A percentile compares a stretch with the other conserved stretches of the same genome.
Evolutionary conservation across 805 yeast genomes (phyloP).

Genomic region (Kazachstania kunashirensis): DNA sequence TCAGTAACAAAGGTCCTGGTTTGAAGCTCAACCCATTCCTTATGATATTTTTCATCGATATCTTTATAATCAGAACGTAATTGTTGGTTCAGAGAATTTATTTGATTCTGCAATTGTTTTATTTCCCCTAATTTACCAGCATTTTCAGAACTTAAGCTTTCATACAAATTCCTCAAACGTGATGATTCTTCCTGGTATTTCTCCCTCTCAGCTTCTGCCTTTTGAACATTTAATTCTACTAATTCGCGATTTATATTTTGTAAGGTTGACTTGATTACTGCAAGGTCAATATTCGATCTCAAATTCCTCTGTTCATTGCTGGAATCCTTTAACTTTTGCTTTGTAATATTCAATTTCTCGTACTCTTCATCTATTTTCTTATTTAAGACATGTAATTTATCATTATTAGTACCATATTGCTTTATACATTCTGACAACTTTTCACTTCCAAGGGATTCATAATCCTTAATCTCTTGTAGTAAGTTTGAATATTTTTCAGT

Average conservation of each 20-base stretch:
- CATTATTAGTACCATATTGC: slow-evolving; percentile 15
- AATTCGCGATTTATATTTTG: slow-evolving; percentile 33
- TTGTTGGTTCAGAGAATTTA: slow-evolving; percentile 45
- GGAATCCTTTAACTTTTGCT: slow-evolving; percentile 43
- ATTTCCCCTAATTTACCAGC: slow-evolving; percentile 81
- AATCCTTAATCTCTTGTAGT: slow-evolving; percentile 5
- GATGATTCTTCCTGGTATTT: slow-evolving; percentile 51
- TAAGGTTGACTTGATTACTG: slow-evolving; percentile 36
- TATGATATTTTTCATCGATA: slow-evolving; percentile 52
- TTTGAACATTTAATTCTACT: slow-evolving; percentile 37
- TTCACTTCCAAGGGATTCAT: slow-evolving; percentile 8
- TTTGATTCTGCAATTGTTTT: slow-evolving; percentile 70
- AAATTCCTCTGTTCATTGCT: slow-evolving; percentile 53
- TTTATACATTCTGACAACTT: slow-evolving; percentile 14
- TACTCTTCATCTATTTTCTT: slow-evolving; percentile 13
- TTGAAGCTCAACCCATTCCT: slow-evolving; percentile 67
- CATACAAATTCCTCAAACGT: slow-evolving; percentile 39
- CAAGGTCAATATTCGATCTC: slow-evolving; percentile 52
- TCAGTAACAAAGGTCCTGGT: slow-evolving; percentile 67
- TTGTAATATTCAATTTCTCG: slow-evolving; percentile 6
- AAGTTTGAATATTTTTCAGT: background rate
- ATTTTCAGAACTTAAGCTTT: slow-evolving; percentile 50
- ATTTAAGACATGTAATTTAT: slow-evolving; percentile 13
- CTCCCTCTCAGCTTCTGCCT: slow-evolving; percentile 53
- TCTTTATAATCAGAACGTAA: slow-evolving; percentile 60